phyloP scores from a whole-genome alignment of 352 stramenopile species.

The Globisporangium recalcitrans region DNA sequence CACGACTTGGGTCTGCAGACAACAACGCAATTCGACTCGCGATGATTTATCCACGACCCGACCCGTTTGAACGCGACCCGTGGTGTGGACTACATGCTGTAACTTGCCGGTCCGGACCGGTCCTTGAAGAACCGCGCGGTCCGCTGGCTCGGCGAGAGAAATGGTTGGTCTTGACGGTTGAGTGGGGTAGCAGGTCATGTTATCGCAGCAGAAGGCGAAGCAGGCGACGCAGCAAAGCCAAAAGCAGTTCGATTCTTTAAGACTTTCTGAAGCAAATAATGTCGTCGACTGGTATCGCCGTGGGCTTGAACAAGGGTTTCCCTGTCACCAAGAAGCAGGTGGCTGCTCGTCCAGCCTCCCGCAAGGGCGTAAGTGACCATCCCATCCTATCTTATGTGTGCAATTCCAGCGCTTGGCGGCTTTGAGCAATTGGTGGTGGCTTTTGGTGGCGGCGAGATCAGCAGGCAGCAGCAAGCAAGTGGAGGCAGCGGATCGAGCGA shows the following conservation, averaged over 20 bases:
- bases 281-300: constrained; percentile 89
- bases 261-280: constrained; percentile 85
- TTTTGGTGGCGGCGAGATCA: background rate
- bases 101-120: constrained; percentile 8
- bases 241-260: constrained; percentile 84
- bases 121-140: constrained; percentile 10
- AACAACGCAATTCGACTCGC: background rate
- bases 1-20: background rate
- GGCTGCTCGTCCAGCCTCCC: constrained; percentile 70
- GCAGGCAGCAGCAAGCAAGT: no score
- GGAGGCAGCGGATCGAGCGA: background rate
- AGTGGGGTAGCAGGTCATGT: constrained; percentile 2
- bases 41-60: background rate
- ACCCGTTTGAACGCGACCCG: background rate
- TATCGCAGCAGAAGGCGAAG: background rate
- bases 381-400: background rate
- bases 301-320: constrained; percentile 91
- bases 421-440: background rate
- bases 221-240: constrained; percentile 12
- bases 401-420: no score
- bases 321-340: constrained; percentile 90
- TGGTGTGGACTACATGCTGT: background rate
- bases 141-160: constrained; percentile 8
- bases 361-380: constrained; percentile 86
- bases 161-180: constrained; percentile 24